Evolutionary conservation across 345 rosid species (phyloP), one percentile per base, ranked within the genome.

Genomic region (Eucalyptus microcorys): DNA sequence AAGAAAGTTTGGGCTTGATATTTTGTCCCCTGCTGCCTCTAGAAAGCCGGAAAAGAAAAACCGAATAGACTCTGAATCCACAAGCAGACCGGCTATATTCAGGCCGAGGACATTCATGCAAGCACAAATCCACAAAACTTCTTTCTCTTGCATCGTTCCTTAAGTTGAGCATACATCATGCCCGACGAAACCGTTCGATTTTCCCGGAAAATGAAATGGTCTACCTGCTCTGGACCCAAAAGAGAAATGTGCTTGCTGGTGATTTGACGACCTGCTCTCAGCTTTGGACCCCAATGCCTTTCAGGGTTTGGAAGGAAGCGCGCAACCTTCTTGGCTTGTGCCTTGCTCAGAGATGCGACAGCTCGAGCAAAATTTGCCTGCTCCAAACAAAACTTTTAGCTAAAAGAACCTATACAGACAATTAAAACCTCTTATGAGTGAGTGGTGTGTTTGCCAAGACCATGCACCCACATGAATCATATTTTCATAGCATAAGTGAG

Each of bases 241-340:
- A 98, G 98, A 49, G 99, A 98, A 24, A 97, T 89, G 90, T 98
- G 99, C 93, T 98, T 98, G 92, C 94, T 95, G 47, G 99, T 98
- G 91, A 98, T 96, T 90, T 93, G 95, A 48, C 99, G 98, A 87
- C 99, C 99, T 8, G 99, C 99, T 86, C 98, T 93, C 27, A 96
- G 92, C 93, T 97, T 98, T 37, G 99, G 99, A 37, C 99, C 99
- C 99, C 99, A 98, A 86, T 98, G 99, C 94, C 96, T 98, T 92
- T 98, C 98, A 16, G 99, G 99, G 89, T 97, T 98, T 21, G 99
- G 98, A 86, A 96, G 98, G 94, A 95, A 98, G 24, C 99, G 96
- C 9, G 96, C 97, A 22, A 96, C 92, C 90, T 96, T 98, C 95
- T 97, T 98, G 15, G 94, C 96, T 92, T 97, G 99, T 66, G 99